Evolutionary conservation across 176 grass and related monocot genomes (phyloP), one percentile per base, ranked within the genome.

Genomic region (barley (Hordeum vulgare)): DNA sequence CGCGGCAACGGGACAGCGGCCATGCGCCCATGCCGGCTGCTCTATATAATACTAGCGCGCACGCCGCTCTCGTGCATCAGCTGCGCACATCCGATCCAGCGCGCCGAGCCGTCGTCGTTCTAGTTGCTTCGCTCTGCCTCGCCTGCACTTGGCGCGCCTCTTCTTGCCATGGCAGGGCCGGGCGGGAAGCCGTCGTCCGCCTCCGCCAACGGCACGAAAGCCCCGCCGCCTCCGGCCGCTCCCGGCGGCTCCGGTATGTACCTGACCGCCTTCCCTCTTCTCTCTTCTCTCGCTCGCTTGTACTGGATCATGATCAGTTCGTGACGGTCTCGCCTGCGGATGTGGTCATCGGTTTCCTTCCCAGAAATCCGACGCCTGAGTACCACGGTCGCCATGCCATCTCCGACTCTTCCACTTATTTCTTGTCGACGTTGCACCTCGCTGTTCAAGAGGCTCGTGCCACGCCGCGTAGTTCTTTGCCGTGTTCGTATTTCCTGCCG

Each of bases 161-260:
- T 9, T 41, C 33, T 8, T 18, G 11, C 64, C 42, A 86, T 86
- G 77, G 67, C 78, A 12, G 78, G 33, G n/a, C 53, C 85, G 20
- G 85, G 8, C 33, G 63, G 58, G 35, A 81, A 67, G 78, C 44
- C 4, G 8, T 12, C 4, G 5, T 17, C 78, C 17, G n/a, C 1
- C 56, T 15, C 67, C 13, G 53, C 75, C 47, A 18, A 51, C 61
- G 85, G 78, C 70, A 24, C 31, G 35, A 47, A 60, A 59, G 45
- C 37, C 37, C 25, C 70, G 57, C 62, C 82, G 49, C 58, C 87
- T 44, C 34, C n/a, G 66, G 67, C 35, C 77, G 42, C 60, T 8
- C 77, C 86, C 59, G 58, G 12, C 78, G 74, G 41, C 84, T 44
- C 85, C 7, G 83, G 79, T 88, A 71, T 80, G 65, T 20, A 1